A percentile compares a stretch with the other conserved stretches of the same genome.
These are phyloP conservation scores for Rhizopogon roseolus DNA, from an alignment of 768 basidiomycete species.

Conservation along the genomic window DNA sequence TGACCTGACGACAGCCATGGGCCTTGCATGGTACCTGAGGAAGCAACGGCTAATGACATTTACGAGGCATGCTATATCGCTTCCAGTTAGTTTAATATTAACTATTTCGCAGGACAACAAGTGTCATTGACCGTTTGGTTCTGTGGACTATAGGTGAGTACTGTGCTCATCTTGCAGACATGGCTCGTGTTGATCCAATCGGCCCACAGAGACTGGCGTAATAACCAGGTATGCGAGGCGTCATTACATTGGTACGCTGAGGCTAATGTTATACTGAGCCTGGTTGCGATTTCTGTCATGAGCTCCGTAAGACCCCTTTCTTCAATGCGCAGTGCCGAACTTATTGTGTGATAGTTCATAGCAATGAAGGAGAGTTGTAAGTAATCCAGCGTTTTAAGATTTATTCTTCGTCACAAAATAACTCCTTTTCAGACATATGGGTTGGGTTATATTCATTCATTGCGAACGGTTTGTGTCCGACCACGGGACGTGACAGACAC, in stretches of 20 bases:
- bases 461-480: background rate
- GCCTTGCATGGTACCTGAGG: background rate
- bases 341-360: constrained; percentile 1
- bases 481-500: background rate
- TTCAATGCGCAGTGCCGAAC: background rate
- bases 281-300: background rate
- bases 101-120: background rate
- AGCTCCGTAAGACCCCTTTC: background rate
- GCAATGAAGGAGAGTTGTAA: background rate
- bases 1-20: background rate
- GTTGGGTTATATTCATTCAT: background rate
- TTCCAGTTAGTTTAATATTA: background rate
- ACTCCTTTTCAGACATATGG: background rate
- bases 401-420: background rate
- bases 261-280: background rate
- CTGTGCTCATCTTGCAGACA: background rate
- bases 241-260: background rate
- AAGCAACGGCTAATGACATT: background rate
- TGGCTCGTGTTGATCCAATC: background rate
- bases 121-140: background rate
- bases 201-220: background rate
- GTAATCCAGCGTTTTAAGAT: background rate
- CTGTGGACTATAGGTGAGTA: background rate
- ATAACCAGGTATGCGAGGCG: background rate
- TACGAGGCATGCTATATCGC: background rate